Evolutionary conservation across 75 land plant species (phyloP).

Genomic region (Sequoia sempervirens): DNA sequence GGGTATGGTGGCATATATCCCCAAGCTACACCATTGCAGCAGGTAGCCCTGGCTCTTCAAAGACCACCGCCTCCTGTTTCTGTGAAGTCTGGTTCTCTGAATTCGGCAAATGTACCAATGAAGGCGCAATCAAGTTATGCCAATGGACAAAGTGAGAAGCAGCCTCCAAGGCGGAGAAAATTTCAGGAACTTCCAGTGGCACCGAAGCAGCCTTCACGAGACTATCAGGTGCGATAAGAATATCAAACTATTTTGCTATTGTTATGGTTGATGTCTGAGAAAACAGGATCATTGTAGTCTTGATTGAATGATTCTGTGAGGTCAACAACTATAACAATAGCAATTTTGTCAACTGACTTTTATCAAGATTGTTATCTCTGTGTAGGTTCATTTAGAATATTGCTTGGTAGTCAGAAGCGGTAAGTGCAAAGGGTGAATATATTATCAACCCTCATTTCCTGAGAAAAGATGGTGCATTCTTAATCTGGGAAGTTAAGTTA

Average conservation of each 20-base stretch:
- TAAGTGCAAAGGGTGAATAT: slow-evolving; percentile 6
- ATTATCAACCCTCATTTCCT: not conserved
- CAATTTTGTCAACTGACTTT: not conserved
- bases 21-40: slow-evolving; percentile 86
- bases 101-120: slow-evolving; percentile 5
- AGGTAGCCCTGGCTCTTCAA: slow-evolving; percentile 74
- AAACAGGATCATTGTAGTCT: not conserved
- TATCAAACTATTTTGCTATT: not conserved
- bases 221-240: slow-evolving; percentile 41
- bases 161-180: slow-evolving; percentile 50
- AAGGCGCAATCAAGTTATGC: slow-evolving; percentile 19
- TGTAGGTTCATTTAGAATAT: slow-evolving; percentile 15
- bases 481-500: not conserved
- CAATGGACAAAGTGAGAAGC: slow-evolving; percentile 31
- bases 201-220: slow-evolving; percentile 26
- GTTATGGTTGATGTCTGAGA: not conserved
- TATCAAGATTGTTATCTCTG: slow-evolving; percentile 4
- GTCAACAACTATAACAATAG: not conserved
- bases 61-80: slow-evolving; percentile 47
- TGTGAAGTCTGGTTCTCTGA: slow-evolving; percentile 20
- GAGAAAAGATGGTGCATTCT: not conserved
- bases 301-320: slow-evolving; percentile 4
- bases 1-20: slow-evolving; percentile 93
- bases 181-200: slow-evolving; percentile 76
- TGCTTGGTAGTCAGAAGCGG: slow-evolving; percentile 9